phyloP scores from a whole-genome alignment of 2,329 filamentous ascomycete species.

The Alternaria sp. region DNA sequence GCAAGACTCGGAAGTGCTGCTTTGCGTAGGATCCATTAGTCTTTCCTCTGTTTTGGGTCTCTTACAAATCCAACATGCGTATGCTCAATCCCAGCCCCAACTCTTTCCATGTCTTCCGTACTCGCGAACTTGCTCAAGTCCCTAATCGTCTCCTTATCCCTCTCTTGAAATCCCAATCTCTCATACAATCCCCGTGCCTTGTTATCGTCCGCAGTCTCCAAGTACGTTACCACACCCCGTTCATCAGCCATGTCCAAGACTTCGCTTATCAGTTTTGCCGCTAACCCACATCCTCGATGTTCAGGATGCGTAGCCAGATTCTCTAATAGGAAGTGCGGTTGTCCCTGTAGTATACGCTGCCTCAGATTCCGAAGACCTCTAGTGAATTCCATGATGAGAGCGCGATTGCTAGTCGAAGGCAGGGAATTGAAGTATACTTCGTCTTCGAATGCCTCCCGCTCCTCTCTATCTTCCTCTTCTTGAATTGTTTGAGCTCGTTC shows the following conservation, averaged over 20 bases:
- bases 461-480: conserved; percentile 23
- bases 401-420: conserved; percentile 35
- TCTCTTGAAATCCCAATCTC: conserved; percentile 37
- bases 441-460: conserved; percentile 35
- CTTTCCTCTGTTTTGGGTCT: not conserved
- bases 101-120: not conserved
- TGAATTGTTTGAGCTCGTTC: no score
- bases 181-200: conserved; percentile 34
- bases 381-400: conserved; percentile 35
- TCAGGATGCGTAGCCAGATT: conserved; percentile 40
- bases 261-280: conserved; percentile 29
- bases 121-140: conserved; percentile 18
- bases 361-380: conserved; percentile 23
- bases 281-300: conserved; percentile 34
- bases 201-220: conserved; percentile 40
- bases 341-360: conserved; percentile 17
- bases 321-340: conserved; percentile 32
- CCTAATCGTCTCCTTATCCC: conserved; percentile 21
- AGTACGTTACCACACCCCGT: conserved; percentile 28
- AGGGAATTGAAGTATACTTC: conserved; percentile 29
- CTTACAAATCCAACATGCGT: not conserved
- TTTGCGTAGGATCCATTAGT: not conserved
- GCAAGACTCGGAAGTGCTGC: not conserved
- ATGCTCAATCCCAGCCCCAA: not conserved
- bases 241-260: conserved; percentile 27